Conservation (phyloP, 352 stramenopile genomes). For the Thraustochytrium sp. region DNA sequence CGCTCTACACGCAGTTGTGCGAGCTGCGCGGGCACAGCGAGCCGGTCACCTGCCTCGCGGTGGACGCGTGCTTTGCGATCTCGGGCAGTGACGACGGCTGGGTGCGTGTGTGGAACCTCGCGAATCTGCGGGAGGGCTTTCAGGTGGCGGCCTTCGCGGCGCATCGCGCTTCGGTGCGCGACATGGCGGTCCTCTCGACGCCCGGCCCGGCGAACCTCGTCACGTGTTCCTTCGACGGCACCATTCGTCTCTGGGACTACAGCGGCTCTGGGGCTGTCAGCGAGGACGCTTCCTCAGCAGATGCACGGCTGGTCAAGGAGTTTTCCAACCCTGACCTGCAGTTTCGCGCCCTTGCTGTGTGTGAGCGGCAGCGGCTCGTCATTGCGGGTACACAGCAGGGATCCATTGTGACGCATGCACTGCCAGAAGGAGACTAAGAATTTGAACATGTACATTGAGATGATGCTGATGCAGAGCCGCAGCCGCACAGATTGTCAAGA, state of each 20-base stretch:
- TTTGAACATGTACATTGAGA: too few relatives aligned
- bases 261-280: background rate
- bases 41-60: conserved; percentile 19
- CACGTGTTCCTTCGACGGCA: conserved; percentile 4
- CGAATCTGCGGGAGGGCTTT: background rate
- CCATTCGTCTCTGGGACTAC: conserved; percentile 17
- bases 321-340: background rate
- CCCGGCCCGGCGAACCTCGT: background rate
- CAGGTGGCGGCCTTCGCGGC: background rate
- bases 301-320: background rate
- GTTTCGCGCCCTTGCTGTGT: background rate
- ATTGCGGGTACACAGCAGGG: background rate
- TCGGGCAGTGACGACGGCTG: conserved; percentile 7
- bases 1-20: background rate
- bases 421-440: background rate
- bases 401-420: background rate
- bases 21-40: background rate
- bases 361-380: background rate
- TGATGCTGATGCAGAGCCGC: too few relatives aligned
- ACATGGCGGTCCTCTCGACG: background rate
- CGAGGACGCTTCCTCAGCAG: background rate
- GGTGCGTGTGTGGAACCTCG: conserved; percentile 3
- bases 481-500: too few relatives aligned
- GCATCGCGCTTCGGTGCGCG: background rate
- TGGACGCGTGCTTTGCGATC: conserved; percentile 24